Evolutionary conservation across 192 early-diverging fungal species (phyloP).

Genomic region (Coemansia sp.): DNA sequence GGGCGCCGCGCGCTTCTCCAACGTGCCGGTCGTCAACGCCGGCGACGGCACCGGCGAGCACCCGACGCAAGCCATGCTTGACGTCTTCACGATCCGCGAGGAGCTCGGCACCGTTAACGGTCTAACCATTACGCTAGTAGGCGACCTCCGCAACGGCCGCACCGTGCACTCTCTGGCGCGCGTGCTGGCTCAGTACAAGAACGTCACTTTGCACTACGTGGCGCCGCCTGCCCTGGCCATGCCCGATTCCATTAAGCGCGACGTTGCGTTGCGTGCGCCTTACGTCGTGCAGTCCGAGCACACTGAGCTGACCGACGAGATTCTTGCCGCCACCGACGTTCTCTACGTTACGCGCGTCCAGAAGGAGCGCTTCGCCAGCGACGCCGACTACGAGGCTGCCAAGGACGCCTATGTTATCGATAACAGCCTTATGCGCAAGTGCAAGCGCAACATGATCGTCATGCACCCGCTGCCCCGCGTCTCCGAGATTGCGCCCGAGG

Average conservation of each 20-base stretch:
- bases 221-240: constrained; percentile 78
- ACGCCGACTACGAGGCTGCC: constrained; percentile 78
- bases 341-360: constrained; percentile 97
- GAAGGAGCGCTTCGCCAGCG: constrained; percentile 83
- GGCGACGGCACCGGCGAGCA: constrained; percentile 98
- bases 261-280: constrained; percentile 57
- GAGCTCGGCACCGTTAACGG: constrained; percentile 96
- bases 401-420: constrained; percentile 80
- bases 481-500: constrained; percentile 93
- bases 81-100: constrained; percentile 91
- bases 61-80: constrained; percentile 96
- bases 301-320: constrained; percentile 64
- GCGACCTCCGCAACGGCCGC: constrained; percentile 96
- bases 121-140: constrained; percentile 91
- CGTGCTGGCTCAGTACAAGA: constrained; percentile 79
- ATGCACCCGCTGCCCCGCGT: constrained; percentile 98
- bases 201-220: constrained; percentile 93
- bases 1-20: constrained; percentile 82
- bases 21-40: constrained; percentile 93
- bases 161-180: constrained; percentile 95
- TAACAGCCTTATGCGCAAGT: constrained; percentile 78
- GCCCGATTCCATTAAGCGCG: constrained; percentile 79
- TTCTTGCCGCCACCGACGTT: constrained; percentile 88
- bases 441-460: constrained; percentile 96
- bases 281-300: constrained; percentile 70